Conservation (phyloP, 345 rosid species). For the Acer campestre region DNA sequence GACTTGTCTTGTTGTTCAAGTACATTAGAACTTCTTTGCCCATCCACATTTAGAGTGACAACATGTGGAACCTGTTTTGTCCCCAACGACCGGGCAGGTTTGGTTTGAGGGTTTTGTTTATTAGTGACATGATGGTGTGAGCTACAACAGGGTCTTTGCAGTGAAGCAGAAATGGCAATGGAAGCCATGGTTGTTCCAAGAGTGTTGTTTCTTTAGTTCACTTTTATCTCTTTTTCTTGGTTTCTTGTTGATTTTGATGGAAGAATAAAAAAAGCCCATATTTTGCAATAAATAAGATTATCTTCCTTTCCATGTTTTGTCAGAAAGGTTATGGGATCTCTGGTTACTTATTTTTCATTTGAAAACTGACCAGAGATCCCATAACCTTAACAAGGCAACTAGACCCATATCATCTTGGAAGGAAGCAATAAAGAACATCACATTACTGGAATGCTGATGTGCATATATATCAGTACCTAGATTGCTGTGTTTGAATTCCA, state of each 20-base stretch:
- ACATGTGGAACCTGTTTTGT: slow-evolving; percentile 41
- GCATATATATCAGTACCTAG: neutral
- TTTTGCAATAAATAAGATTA: slow-evolving; percentile 27
- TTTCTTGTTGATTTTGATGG: neutral
- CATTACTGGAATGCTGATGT: neutral
- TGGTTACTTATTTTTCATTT: neutral
- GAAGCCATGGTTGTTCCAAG: slow-evolving; percentile 38
- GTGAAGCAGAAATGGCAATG: slow-evolving; percentile 50
- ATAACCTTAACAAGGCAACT: neutral
- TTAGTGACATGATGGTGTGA: slow-evolving; percentile 23
- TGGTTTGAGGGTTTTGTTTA: slow-evolving; percentile 31
- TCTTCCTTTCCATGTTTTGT: slow-evolving; percentile 18
- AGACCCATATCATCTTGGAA: neutral
- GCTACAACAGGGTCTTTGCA: slow-evolving; percentile 31
- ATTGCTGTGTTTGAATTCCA: neutral
- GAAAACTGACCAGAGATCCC: too few species aligned
- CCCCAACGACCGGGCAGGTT: slow-evolving; percentile 27
- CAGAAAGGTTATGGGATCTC: slow-evolving; percentile 13
- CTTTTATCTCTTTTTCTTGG: neutral
- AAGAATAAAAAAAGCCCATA: slow-evolving; percentile 26
- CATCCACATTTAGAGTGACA: slow-evolving; percentile 31
- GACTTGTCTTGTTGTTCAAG: slow-evolving; percentile 25
- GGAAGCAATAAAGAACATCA: neutral
- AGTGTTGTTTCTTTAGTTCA: neutral
- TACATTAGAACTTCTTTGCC: slow-evolving; percentile 17